A percentile compares a stretch with the other conserved stretches of the same genome.
phyloP scores from a whole-genome alignment of 768 basidiomycete genomes.

The Coprinopsis strossmayeri region DNA sequence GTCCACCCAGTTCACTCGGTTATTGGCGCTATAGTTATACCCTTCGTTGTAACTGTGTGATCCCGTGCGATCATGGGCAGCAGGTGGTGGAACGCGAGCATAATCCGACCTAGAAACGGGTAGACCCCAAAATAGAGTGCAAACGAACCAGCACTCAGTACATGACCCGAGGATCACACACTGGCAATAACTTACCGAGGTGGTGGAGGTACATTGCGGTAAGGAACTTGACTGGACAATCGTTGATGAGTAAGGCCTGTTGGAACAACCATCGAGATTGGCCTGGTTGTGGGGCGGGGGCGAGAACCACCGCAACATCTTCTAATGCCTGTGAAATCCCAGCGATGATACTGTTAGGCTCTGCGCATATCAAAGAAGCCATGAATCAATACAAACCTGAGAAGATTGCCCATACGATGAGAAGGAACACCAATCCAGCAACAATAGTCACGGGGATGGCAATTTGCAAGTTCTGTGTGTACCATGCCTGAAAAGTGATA shows the following conservation, averaged over 20 bases:
- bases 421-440: slow-evolving; percentile 53
- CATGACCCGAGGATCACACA: no score
- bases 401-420: slow-evolving; percentile 47
- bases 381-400: slow-evolving; percentile 27
- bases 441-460: slow-evolving; percentile 75
- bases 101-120: slow-evolving; percentile 17
- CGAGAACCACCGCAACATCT: slow-evolving; percentile 24
- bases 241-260: slow-evolving; percentile 6
- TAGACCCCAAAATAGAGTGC: no score
- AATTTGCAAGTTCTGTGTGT: slow-evolving; percentile 68
- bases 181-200: slow-evolving; percentile 22
- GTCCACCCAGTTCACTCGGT: slow-evolving; percentile 39
- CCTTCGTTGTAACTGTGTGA: slow-evolving; percentile 17
- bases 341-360: slow-evolving; percentile 5
- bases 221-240: slow-evolving; percentile 11
- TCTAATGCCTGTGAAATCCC: slow-evolving; percentile 22
- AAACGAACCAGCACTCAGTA: no score
- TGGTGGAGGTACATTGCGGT: slow-evolving; percentile 14
- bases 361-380: slow-evolving; percentile 3
- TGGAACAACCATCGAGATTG: not conserved
- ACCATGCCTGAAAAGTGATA: slow-evolving; percentile 55
- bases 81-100: slow-evolving; percentile 22
- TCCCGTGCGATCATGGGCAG: slow-evolving; percentile 20
- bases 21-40: slow-evolving; percentile 23
- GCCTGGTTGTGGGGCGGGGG: not conserved